Evolutionary conservation across 169 alveolate species (phyloP).

Genomic region (Plasmodium billcollinsi): DNA sequence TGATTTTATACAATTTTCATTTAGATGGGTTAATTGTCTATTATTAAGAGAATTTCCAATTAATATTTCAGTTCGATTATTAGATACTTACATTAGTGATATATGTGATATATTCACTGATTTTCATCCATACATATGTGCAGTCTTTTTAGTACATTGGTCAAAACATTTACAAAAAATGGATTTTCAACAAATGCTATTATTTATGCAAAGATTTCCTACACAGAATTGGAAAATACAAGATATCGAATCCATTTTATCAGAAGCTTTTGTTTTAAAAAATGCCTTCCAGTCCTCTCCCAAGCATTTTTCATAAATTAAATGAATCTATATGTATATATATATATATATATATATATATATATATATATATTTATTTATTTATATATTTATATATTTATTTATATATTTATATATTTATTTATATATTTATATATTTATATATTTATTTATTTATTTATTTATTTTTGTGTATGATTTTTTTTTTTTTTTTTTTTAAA

Average conservation of each 20-base stretch:
- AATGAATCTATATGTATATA: neutral
- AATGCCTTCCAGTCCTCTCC: conserved; percentile 75
- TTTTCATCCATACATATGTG: conserved; percentile 93
- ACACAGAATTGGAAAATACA: conserved; percentile 90
- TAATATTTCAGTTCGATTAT: conserved; percentile 88
- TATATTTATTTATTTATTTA: no score
- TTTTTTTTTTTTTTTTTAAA: no score
- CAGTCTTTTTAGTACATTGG: conserved; percentile 91
- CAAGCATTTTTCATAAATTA: conserved; percentile 55
- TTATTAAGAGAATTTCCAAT: conserved; percentile 86
- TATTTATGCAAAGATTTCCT: conserved; percentile 92
- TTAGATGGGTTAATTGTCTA: conserved; percentile 94
- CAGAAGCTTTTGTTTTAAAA: conserved; percentile 88
- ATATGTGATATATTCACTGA: conserved; percentile 87
- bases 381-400: no score
- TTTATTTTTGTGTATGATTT: no score
- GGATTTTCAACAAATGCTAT: conserved; percentile 92
- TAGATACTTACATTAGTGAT: conserved; percentile 94
- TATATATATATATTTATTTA: no score
- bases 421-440: no score
- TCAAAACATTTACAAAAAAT: conserved; percentile 87
- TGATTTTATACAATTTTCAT: conserved; percentile 92
- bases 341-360: no score
- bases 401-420: no score
- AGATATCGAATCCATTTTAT: conserved; percentile 92